Percentiles rank a stretch among this genome's conserved stretches.
Conservation (phyloP, 768 basidiomycete species). For the Podaxis carcinomalis region DNA sequence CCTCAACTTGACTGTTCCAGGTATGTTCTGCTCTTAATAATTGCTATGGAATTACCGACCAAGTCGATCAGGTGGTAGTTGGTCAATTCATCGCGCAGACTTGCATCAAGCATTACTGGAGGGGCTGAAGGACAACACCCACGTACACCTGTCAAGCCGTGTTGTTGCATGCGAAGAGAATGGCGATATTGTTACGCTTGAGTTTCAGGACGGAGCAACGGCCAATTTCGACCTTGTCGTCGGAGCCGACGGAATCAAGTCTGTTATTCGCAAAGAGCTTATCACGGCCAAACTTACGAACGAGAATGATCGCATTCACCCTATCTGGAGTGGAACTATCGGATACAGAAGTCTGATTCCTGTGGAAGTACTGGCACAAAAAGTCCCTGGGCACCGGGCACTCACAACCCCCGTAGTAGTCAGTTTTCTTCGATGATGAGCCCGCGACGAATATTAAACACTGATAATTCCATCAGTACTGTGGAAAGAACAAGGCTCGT, state of each 20-base stretch:
- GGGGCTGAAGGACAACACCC: slow-evolving; percentile 29
- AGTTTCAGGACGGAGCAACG: slow-evolving; percentile 42
- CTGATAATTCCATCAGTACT: slow-evolving; percentile 19
- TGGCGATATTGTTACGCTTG: slow-evolving; percentile 18
- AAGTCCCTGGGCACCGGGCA: slow-evolving; percentile 19
- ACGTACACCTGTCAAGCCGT: slow-evolving; percentile 36
- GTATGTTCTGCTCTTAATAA: slow-evolving; percentile 10
- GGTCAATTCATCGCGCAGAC: slow-evolving; percentile 46
- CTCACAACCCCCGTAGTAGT: slow-evolving; percentile 20
- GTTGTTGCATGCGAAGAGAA: slow-evolving; percentile 34
- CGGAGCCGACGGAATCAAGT: slow-evolving; percentile 33
- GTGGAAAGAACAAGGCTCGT: slow-evolving; percentile 26
- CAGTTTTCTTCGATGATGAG: not conserved
- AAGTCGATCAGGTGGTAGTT: not conserved
- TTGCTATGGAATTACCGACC: not conserved
- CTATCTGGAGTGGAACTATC: slow-evolving; percentile 37
- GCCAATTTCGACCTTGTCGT: slow-evolving; percentile 47
- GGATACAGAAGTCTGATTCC: slow-evolving; percentile 36
- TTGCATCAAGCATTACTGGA: slow-evolving; percentile 44
- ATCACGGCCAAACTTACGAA: slow-evolving; percentile 13
- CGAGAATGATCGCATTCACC: slow-evolving; percentile 17
- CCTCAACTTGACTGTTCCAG: slow-evolving; percentile 23
- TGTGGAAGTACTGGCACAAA: slow-evolving; percentile 22
- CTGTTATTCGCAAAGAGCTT: slow-evolving; percentile 24
- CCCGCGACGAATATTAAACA: not conserved